phyloP scores from a whole-genome alignment of 345 rosid genomes.

The Pseudoturritis turrita region DNA sequence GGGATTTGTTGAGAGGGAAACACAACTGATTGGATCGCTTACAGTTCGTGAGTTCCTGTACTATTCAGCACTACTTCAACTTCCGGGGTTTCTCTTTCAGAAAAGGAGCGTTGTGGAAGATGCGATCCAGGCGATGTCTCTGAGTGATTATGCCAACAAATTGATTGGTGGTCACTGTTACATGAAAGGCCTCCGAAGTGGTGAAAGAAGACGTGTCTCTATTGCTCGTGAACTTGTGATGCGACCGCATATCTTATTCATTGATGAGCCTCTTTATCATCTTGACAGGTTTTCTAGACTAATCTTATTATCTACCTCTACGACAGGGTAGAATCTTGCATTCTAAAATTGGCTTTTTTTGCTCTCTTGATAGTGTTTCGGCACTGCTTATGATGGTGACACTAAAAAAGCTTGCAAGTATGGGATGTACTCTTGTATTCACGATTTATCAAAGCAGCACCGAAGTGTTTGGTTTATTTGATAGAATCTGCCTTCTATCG shows the following conservation, averaged over 20 bases:
- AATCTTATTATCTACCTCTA: neutral
- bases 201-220: conserved; percentile 96
- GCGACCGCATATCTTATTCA: conserved; percentile 87
- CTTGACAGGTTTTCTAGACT: conserved; percentile 67
- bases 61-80: conserved; percentile 96
- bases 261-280: conserved; percentile 98
- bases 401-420: conserved; percentile 91
- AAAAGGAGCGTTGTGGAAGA: conserved; percentile 93
- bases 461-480: conserved; percentile 99
- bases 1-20: conserved; percentile 95
- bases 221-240: conserved; percentile 98
- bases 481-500: conserved; percentile 93
- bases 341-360: neutral
- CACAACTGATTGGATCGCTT: conserved; percentile 74
- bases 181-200: conserved; percentile 85
- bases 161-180: conserved; percentile 95
- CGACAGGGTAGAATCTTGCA: neutral
- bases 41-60: conserved; percentile 89
- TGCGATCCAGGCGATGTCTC: conserved; percentile 95
- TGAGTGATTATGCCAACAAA: conserved; percentile 86
- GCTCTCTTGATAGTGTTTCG: conserved; percentile 59
- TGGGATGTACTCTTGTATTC: conserved; percentile 91
- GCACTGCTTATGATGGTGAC: conserved; percentile 99
- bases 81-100: conserved; percentile 91
- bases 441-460: conserved; percentile 94